Conservation (phyloP, 352 stramenopile species). For the Phytophthora brassicae region DNA sequence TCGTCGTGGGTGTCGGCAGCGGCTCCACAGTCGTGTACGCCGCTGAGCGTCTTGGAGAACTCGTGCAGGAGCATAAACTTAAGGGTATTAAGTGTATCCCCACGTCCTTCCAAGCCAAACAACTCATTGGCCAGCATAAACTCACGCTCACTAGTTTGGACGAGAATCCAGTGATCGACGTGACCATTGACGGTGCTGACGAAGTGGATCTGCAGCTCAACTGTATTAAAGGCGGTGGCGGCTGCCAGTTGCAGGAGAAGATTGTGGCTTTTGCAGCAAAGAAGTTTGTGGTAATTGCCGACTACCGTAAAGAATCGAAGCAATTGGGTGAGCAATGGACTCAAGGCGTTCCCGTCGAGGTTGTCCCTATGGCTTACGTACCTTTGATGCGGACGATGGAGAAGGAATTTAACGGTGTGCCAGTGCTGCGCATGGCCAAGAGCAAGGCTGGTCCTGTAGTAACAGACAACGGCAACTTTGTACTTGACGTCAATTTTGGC, state of each 20-base stretch:
- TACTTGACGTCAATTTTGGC: conserved; percentile 89
- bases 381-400: conserved; percentile 85
- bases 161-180: conserved; percentile 91
- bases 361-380: conserved; percentile 97
- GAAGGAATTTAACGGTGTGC: conserved; percentile 49
- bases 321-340: conserved; percentile 87
- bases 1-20: conserved; percentile 97
- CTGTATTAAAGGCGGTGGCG: conserved; percentile 98
- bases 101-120: conserved; percentile 97
- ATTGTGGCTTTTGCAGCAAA: conserved; percentile 94
- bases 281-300: conserved; percentile 98
- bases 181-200: conserved; percentile 98
- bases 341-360: conserved; percentile 95
- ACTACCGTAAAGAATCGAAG: conserved; percentile 92
- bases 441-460: conserved; percentile 95
- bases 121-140: conserved; percentile 86
- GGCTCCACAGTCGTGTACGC: conserved; percentile 98
- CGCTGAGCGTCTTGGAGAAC: conserved; percentile 95
- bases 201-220: conserved; percentile 97
- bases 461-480: conserved; percentile 96
- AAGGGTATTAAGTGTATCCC: conserved; percentile 95
- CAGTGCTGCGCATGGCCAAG: conserved; percentile 84
- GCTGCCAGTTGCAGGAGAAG: conserved; percentile 94
- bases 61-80: conserved; percentile 90
- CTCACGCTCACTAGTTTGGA: conserved; percentile 83